phyloP scores from a whole-genome alignment of 1,284 basidiomycete genomes.

The Ustanciosporium gigantosporum region DNA sequence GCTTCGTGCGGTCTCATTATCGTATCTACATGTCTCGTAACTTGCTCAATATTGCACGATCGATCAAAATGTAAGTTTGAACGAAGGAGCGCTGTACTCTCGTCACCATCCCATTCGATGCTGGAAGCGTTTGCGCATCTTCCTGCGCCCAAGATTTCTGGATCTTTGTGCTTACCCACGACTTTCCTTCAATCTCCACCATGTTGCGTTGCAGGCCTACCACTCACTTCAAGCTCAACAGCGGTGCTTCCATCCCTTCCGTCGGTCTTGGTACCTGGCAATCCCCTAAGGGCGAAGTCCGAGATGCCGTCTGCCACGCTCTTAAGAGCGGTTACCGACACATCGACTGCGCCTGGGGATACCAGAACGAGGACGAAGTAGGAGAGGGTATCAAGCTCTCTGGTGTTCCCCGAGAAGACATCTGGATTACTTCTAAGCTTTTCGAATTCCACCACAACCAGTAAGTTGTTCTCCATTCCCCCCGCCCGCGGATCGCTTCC shows the following conservation, averaged over 20 bases:
- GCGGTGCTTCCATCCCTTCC: conserved; percentile 43
- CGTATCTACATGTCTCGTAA: too few relatives aligned
- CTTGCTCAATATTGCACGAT: too few relatives aligned
- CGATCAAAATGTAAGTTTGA: too few relatives aligned
- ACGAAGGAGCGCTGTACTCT: too few relatives aligned
- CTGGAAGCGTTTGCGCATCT: too few relatives aligned
- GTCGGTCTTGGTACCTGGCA: conserved; percentile 49
- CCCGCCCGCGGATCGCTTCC: neutral
- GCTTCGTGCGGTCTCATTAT: too few relatives aligned
- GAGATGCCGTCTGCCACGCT: conserved; percentile 63
- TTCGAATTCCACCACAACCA: conserved; percentile 69
- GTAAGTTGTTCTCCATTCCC: conserved; percentile 11
- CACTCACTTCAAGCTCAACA: conserved; percentile 46
- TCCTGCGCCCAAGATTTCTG: too few relatives aligned
- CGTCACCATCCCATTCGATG: too few relatives aligned
- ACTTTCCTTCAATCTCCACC: too few relatives aligned
- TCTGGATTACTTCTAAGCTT: conserved; percentile 83
- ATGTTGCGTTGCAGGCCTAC: conserved; percentile 10
- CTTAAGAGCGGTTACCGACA: conserved; percentile 52
- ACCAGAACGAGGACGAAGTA: conserved; percentile 80
- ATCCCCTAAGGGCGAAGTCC: conserved; percentile 63
- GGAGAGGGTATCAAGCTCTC: conserved; percentile 76
- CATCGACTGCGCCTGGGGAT: conserved; percentile 48
- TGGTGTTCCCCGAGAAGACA: conserved; percentile 74
- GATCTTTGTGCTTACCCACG: too few relatives aligned